Base-by-base conservation (phyloP, 768 basidiomycete species). In the Mycena rebaudengoi region DNA sequence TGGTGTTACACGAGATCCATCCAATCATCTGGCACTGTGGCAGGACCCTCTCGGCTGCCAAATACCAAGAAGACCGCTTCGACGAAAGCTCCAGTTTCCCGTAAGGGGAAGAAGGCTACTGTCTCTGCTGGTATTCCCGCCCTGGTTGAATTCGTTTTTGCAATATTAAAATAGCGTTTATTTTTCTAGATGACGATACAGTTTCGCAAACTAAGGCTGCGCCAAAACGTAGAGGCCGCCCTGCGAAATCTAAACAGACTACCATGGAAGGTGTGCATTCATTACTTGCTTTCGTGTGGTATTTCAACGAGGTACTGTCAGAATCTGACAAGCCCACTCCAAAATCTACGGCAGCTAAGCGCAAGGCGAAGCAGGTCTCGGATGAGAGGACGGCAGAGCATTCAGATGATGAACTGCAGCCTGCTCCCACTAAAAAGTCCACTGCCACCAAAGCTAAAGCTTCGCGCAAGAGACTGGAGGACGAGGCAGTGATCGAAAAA, bases 21-120 rank as follows among this genome's bases (percentile, higher is more conserved):
- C 21, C 39, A 2, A 39, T 35, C 30, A 21, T 25, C 25, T 20
- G n/a, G n/a, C n/a, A n/a, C n/a, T n/a, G 35, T 18, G 13, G 26
- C 16, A 62, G 65, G 60, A 32, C 65, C 60, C 21, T 66, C 60
- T 29, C 65, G 54, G 4, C 54, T 61, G 16, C 49, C 49, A 4
- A 21, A 33, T 43, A 26, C 23, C 32, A 29, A 45, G 21, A 45
- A 60, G 46, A 23, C 48, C n/a, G n/a, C n/a, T 6, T 14, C 48
- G 1, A 60, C 23, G 16, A 60, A 65, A 29, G 45, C 45, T 37
- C 16, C 51, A 10, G 21, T 37, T 28, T 45, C 60, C 32, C 55
- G 65, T 11, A 62, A 61, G 33, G 32, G 45, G 49, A 66, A 66
- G 55, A 58, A 66, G 29, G 12, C 39, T n/a, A n/a, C n/a, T 21